Evolutionary conservation across 768 basidiomycete species (phyloP).

Genomic region (Boletus tomentosulus): DNA sequence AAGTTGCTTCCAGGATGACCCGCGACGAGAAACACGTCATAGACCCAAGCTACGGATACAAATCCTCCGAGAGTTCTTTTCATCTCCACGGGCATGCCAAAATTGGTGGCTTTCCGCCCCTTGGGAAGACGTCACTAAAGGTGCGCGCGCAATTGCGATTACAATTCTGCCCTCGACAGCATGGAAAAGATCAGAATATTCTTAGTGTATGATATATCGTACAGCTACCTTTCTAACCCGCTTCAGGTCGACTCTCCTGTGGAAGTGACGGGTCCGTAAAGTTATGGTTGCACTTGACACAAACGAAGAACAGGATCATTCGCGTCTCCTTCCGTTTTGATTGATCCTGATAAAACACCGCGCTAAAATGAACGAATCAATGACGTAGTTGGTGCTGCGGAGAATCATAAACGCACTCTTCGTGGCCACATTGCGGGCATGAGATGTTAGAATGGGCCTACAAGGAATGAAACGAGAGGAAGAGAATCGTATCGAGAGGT

Average conservation of each 20-base stretch:
- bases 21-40: not conserved
- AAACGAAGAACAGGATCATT: slow-evolving; percentile 92
- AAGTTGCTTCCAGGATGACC: not conserved
- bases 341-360: slow-evolving; percentile 95
- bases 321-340: slow-evolving; percentile 94
- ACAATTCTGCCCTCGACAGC: not conserved
- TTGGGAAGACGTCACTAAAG: not conserved
- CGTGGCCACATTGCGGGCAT: slow-evolving; percentile 78
- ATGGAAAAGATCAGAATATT: slow-evolving; percentile 3
- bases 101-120: not conserved
- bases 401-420: slow-evolving; percentile 58
- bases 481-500: not conserved
- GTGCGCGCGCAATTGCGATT: not conserved
- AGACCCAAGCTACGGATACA: not conserved
- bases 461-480: not conserved
- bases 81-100: not conserved
- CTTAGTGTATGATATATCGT: not conserved
- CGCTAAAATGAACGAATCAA: slow-evolving; percentile 43
- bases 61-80: not conserved
- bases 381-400: not conserved
- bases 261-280: slow-evolving; percentile 68
- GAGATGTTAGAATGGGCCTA: slow-evolving; percentile 81
- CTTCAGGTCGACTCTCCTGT: slow-evolving; percentile 37
- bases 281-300: slow-evolving; percentile 73
- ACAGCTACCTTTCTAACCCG: slow-evolving; percentile 13